Evolutionary conservation across 208 protist genomes (phyloP).

Genomic region (Balamuthia mandrillaris): DNA sequence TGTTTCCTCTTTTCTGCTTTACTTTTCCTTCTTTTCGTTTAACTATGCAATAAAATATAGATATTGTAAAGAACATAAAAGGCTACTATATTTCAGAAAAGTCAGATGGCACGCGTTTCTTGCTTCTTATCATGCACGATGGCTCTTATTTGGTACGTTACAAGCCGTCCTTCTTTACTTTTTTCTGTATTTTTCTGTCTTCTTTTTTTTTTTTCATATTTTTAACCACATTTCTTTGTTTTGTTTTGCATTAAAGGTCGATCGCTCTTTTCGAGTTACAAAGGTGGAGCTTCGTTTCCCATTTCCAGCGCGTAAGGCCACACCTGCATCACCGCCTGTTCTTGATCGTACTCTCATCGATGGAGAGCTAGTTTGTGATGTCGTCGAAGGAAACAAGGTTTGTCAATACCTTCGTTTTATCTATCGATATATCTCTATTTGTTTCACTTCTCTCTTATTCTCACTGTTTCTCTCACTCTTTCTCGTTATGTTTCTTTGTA

Average conservation of each 20-base stretch:
- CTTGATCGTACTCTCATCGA: constrained; percentile 39
- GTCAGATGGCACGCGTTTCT: constrained; percentile 52
- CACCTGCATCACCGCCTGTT: neutral
- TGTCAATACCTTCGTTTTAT: too few relatives aligned
- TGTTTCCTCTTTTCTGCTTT: neutral
- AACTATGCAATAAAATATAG: neutral
- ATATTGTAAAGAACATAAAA: neutral
- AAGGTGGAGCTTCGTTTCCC: constrained; percentile 25
- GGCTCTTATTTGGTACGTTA: neutral
- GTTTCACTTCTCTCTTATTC: too few relatives aligned
- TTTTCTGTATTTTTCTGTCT: neutral
- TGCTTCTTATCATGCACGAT: constrained; percentile 7
- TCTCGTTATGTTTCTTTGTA: too few relatives aligned
- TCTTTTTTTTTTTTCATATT: too few relatives aligned
- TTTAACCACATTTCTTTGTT: neutral
- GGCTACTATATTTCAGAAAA: constrained; percentile 47
- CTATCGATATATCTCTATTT: too few relatives aligned
- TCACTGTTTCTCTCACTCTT: neutral
- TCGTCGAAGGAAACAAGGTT: neutral
- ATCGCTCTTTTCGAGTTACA: constrained; percentile 11
- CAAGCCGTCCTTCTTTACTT: neutral
- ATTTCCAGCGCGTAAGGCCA: neutral
- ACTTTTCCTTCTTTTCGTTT: neutral
- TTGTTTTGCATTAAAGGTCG: neutral
- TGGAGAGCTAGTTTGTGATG: constrained; percentile 49